These are phyloP conservation scores for Lentinula guzmanii DNA, from an alignment of 768 basidiomycete genomes.

Conservation along the genomic window DNA sequence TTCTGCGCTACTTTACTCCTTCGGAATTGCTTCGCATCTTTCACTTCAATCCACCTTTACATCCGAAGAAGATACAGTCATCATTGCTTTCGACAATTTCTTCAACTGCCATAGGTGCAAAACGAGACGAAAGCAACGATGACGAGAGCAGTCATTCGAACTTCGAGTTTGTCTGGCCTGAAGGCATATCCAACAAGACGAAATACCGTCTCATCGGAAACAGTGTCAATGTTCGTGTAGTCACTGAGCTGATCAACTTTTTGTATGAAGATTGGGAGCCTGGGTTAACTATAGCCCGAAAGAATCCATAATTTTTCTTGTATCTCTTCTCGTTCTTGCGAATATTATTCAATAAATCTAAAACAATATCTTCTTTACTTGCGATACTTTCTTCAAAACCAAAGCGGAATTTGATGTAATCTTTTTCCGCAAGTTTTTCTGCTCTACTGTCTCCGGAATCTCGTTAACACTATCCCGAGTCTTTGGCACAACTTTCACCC, in stretches of 20 bases:
- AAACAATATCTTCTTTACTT: background rate
- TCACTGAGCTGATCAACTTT: slow-evolving; percentile 55
- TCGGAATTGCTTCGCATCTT: slow-evolving; percentile 66
- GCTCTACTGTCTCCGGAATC: background rate
- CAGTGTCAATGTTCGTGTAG: slow-evolving; percentile 75
- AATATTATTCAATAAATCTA: too few relatives aligned
- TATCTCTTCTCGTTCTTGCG: too few relatives aligned
- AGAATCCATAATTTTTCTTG: background rate
- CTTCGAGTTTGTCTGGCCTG: slow-evolving; percentile 55
- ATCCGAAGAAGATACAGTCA: too few relatives aligned
- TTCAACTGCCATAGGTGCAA: background rate
- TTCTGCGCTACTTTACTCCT: slow-evolving; percentile 72
- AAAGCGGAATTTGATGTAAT: background rate
- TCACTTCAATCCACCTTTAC: slow-evolving; percentile 33
- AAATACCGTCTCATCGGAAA: slow-evolving; percentile 78
- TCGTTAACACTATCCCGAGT: background rate
- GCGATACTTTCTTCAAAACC: background rate
- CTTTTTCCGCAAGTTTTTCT: background rate
- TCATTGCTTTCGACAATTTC: background rate
- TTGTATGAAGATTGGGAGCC: slow-evolving; percentile 31
- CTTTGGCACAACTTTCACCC: background rate
- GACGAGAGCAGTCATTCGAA: background rate
- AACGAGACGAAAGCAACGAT: background rate
- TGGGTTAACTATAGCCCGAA: background rate
- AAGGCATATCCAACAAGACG: slow-evolving; percentile 52